Percentiles rank a stretch among this genome's conserved stretches.
Conservation (phyloP, 2,329 filamentous ascomycete genomes). For the Clathrospora elynae region DNA sequence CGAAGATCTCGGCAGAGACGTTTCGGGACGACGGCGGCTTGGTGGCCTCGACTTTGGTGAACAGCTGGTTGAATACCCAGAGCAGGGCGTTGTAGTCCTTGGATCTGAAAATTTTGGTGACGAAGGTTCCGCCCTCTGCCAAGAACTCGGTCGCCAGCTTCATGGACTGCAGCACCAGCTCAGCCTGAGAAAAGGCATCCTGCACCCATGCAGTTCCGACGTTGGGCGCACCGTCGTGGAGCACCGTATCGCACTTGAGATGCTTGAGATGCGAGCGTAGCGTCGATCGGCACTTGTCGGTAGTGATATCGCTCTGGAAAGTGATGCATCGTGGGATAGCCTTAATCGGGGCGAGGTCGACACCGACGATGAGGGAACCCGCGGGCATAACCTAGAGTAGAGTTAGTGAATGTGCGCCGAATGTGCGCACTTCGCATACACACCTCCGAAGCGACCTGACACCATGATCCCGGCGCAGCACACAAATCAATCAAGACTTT, state of each 20-base stretch:
- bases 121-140: conserved; percentile 77
- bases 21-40: conserved; percentile 96
- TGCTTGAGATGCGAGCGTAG: conserved; percentile 90
- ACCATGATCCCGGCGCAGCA: conserved; percentile 76
- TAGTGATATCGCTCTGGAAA: conserved; percentile 98
- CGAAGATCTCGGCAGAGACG: conserved; percentile 97
- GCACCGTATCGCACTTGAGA: conserved; percentile 92
- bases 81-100: conserved; percentile 96
- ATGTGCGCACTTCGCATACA: conserved; percentile 55
- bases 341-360: conserved; percentile 94
- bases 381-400: conserved; percentile 72
- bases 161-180: conserved; percentile 86
- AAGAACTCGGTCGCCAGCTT: conserved; percentile 95
- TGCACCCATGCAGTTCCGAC: conserved; percentile 98
- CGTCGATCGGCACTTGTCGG: conserved; percentile 90
- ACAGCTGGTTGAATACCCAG: conserved; percentile 98
- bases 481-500: conserved; percentile 97
- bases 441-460: conserved; percentile 80
- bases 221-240: conserved; percentile 97
- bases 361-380: conserved; percentile 87
- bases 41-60: conserved; percentile 92
- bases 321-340: conserved; percentile 91
- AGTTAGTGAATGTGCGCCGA: conserved; percentile 6
- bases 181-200: conserved; percentile 97
- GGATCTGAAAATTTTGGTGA: conserved; percentile 95